Evolutionary conservation across 371 early-diverging fungal genomes (phyloP).

Genomic region (Mortierella sp.): DNA sequence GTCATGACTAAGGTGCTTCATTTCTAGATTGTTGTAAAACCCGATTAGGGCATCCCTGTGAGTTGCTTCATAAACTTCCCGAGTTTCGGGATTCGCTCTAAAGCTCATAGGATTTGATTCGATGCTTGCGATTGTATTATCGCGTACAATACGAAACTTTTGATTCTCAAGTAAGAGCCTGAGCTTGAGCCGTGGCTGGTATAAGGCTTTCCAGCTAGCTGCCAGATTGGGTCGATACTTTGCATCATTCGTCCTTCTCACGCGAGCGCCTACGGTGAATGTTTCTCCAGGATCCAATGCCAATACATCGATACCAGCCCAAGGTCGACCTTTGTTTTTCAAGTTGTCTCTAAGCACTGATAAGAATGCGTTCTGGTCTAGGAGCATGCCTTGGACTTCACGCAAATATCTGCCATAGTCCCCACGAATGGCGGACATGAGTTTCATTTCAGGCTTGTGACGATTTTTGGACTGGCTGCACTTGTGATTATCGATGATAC

Average conservation of each 20-base stretch:
- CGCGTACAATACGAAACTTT: background rate
- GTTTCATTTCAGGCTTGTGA: background rate
- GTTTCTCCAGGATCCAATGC: background rate
- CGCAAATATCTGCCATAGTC: background rate
- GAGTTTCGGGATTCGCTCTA: background rate
- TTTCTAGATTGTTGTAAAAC: background rate
- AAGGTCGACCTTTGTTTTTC: background rate
- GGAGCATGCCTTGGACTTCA: background rate
- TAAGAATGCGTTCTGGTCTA: background rate
- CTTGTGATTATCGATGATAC: background rate
- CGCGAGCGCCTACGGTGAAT: background rate
- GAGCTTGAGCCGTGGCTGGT: background rate
- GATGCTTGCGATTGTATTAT: background rate
- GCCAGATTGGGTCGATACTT: background rate
- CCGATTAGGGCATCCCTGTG: background rate
- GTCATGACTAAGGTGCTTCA: background rate
- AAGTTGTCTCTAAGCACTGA: background rate
- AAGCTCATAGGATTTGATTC: background rate
- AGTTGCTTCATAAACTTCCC: background rate
- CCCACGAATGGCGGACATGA: background rate
- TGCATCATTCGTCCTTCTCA: background rate
- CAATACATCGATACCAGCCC: background rate
- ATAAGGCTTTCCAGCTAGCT: background rate
- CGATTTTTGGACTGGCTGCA: background rate
- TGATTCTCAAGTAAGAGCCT: background rate